A percentile compares a stretch with the other conserved stretches of the same genome.
phyloP scores from a whole-genome alignment of 2,329 filamentous ascomycete genomes.

The Curvularia eragrostidis region DNA sequence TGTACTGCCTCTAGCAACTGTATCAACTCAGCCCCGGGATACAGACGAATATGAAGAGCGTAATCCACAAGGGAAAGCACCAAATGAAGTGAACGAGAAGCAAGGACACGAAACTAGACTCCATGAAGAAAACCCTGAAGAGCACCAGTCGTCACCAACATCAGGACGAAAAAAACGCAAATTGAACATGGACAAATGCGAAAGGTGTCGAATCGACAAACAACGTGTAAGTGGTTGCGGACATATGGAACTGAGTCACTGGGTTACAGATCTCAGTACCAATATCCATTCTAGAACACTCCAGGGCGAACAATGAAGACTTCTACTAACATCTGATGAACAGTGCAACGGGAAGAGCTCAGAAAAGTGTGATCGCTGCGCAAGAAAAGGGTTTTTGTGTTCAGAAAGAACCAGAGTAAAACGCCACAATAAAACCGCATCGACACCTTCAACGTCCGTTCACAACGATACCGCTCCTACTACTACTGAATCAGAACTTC shows the following conservation, averaged over 20 bases:
- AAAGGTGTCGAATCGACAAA: slow-evolving; percentile 1
- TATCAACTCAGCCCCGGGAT: background rate
- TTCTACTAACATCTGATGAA: background rate
- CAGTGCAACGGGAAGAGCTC: background rate
- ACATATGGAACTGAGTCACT: background rate
- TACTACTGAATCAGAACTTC: too few species aligned
- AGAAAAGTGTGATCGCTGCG: slow-evolving; percentile 9
- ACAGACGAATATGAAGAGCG: background rate
- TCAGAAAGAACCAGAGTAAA: slow-evolving; percentile 3
- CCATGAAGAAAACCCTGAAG: background rate
- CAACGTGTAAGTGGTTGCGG: background rate
- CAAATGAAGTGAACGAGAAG: background rate
- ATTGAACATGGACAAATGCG: slow-evolving; percentile 3
- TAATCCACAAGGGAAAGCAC: background rate
- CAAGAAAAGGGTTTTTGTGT: slow-evolving; percentile 3
- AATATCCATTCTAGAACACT: background rate
- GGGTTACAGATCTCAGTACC: background rate
- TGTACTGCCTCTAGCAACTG: background rate
- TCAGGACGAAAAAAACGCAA: background rate
- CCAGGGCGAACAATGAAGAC: too few species aligned
- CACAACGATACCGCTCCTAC: background rate
- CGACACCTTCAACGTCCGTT: background rate
- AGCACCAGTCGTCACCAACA: background rate
- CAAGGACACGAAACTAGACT: background rate
- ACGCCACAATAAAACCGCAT: background rate